Evolutionary conservation across 768 basidiomycete genomes (phyloP).

Genomic region (Boletellus sp.): DNA sequence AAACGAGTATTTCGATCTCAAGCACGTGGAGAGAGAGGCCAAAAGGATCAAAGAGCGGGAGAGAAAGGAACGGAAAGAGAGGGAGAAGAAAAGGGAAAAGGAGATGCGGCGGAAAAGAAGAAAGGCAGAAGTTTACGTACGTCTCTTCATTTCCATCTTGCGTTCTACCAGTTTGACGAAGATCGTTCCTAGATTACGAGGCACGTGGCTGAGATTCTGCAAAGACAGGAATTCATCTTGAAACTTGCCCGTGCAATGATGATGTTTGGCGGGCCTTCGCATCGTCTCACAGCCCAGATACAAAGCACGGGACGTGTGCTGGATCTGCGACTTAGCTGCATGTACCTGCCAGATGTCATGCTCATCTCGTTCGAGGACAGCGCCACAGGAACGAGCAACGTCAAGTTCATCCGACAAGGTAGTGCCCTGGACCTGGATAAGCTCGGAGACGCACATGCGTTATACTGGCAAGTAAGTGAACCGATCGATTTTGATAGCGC

Average conservation of each 20-base stretch:
- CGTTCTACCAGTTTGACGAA: background rate
- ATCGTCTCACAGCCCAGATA: slow-evolving; percentile 80
- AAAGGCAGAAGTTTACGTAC: slow-evolving; percentile 74
- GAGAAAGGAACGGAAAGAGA: slow-evolving; percentile 38
- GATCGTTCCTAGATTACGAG: slow-evolving; percentile 57
- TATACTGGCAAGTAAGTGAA: slow-evolving; percentile 67
- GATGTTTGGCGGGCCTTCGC: slow-evolving; percentile 84
- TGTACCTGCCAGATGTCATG: slow-evolving; percentile 74
- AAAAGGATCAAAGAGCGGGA: slow-evolving; percentile 16
- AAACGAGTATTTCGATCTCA: slow-evolving; percentile 30
- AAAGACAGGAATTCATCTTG: slow-evolving; percentile 79
- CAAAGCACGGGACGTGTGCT: slow-evolving; percentile 75
- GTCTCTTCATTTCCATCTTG: slow-evolving; percentile 21
- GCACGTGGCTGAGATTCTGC: slow-evolving; percentile 78
- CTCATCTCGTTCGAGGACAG: slow-evolving; percentile 81
- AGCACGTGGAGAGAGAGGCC: slow-evolving; percentile 28
- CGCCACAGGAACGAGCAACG: slow-evolving; percentile 73
- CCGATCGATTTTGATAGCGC: background rate
- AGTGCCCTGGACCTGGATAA: slow-evolving; percentile 75
- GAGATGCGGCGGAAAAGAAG: slow-evolving; percentile 52
- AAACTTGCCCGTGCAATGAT: slow-evolving; percentile 84
- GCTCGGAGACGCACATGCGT: slow-evolving; percentile 60
- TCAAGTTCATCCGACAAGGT: slow-evolving; percentile 73
- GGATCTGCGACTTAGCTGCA: slow-evolving; percentile 67
- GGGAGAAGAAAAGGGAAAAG: slow-evolving; percentile 29